phyloP scores from a whole-genome alignment of 345 rosid species.

The Populus euphratica region DNA sequence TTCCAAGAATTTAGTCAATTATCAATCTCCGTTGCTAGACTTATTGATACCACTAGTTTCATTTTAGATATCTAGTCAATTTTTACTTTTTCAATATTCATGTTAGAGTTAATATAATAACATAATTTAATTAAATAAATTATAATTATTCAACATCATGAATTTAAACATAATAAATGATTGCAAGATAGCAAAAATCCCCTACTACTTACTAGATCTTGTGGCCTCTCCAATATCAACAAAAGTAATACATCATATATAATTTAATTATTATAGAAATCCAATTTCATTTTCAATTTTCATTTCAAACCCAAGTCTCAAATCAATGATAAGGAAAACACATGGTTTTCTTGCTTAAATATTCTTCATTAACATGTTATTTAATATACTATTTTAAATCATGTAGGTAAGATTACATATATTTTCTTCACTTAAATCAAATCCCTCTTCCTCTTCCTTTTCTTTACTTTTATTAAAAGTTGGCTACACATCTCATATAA shows the following conservation, averaged over 20 bases:
- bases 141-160: rapidly evolving
- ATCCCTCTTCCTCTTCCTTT: rapidly evolving
- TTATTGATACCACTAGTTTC: rapidly evolving
- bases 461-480: too few relatives aligned
- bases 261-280: background rate
- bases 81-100: background rate
- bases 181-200: rapidly evolving
- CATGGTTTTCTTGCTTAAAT: background rate
- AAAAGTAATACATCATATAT: background rate
- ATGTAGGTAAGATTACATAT: background rate
- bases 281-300: rapidly evolving
- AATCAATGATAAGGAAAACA: background rate
- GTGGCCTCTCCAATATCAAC: rapidly evolving
- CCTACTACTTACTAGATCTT: rapidly evolving
- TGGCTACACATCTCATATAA: too few relatives aligned
- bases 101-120: background rate
- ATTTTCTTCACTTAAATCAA: background rate
- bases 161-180: background rate
- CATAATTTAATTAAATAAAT: background rate
- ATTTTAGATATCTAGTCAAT: rapidly evolving
- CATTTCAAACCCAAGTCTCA: background rate
- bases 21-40: rapidly evolving
- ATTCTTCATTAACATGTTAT: background rate
- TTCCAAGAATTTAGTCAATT: background rate
- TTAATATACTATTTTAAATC: background rate